Percentiles rank a stretch among this genome's conserved stretches.
phyloP scores from a whole-genome alignment of 352 stramenopile species.

The Globisporangium megalacanthum region DNA sequence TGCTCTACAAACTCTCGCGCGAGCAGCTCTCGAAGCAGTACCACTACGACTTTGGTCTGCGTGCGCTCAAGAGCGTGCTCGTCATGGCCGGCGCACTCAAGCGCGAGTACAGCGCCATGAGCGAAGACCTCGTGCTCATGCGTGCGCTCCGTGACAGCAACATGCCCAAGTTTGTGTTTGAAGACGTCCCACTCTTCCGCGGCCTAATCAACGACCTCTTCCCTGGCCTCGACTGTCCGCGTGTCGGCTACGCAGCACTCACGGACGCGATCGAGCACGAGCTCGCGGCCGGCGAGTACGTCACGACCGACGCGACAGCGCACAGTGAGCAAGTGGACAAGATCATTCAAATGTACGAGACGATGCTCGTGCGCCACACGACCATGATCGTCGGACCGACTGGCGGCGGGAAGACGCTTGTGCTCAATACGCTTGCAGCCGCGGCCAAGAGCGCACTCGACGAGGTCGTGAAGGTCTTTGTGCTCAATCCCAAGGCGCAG shows the following conservation, averaged over 20 bases:
- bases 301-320: slow-evolving; percentile 56
- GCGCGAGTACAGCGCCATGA: slow-evolving; percentile 90
- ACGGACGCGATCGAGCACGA: slow-evolving; percentile 87
- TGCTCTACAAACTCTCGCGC: slow-evolving; percentile 93
- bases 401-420: slow-evolving; percentile 90
- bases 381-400: slow-evolving; percentile 96
- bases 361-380: slow-evolving; percentile 93
- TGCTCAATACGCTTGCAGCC: slow-evolving; percentile 87
- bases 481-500: slow-evolving; percentile 94
- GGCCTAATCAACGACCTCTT: slow-evolving; percentile 96
- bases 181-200: slow-evolving; percentile 93
- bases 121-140: slow-evolving; percentile 94
- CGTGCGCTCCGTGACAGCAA: slow-evolving; percentile 93
- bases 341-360: slow-evolving; percentile 97
- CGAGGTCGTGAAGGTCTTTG: slow-evolving; percentile 89
- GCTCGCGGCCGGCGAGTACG: slow-evolving; percentile 80
- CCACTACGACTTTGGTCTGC: slow-evolving; percentile 95
- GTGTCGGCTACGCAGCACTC: slow-evolving; percentile 89
- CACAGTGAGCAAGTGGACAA: slow-evolving; percentile 94
- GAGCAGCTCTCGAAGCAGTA: slow-evolving; percentile 95
- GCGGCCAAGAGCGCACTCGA: slow-evolving; percentile 85
- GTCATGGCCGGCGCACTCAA: slow-evolving; percentile 93
- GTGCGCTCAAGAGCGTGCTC: slow-evolving; percentile 91
- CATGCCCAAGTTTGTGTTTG: slow-evolving; percentile 97
- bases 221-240: slow-evolving; percentile 89